Evolutionary conservation across 1,284 basidiomycete species (phyloP).

Genomic region (Ceratobasidium sp.): DNA sequence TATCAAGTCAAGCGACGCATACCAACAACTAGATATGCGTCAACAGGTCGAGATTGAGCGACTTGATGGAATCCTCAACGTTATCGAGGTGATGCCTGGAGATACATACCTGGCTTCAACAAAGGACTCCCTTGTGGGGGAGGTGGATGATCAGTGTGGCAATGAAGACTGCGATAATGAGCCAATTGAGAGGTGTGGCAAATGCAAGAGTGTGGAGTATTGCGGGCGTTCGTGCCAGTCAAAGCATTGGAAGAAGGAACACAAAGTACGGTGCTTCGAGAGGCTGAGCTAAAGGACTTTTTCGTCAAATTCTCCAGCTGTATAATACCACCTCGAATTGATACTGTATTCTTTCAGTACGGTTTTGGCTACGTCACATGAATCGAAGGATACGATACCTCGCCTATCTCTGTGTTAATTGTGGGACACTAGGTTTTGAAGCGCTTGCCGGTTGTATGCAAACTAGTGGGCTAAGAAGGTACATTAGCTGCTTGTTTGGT

Average conservation of each 20-base stretch:
- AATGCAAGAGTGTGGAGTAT: constrained; percentile 28
- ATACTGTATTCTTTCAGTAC: not conserved
- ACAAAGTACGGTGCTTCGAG: constrained; percentile 31
- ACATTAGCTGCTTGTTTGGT: too few relatives aligned
- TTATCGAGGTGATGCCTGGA: constrained; percentile 28
- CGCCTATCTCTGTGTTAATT: too few relatives aligned
- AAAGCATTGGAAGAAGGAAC: constrained; percentile 31
- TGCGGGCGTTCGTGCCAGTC: constrained; percentile 25
- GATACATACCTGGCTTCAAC: constrained; percentile 1
- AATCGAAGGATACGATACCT: too few relatives aligned
- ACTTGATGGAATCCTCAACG: constrained; percentile 19
- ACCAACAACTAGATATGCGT: not conserved
- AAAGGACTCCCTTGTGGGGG: not conserved
- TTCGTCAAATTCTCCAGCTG: not conserved
- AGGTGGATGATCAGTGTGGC: not conserved
- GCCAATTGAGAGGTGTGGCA: constrained; percentile 12
- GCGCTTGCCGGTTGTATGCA: too few relatives aligned
- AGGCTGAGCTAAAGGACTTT: not conserved
- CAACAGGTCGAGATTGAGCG: constrained; percentile 23
- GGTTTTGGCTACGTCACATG: too few relatives aligned
- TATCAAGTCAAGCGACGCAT: not conserved
- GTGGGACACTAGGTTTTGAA: too few relatives aligned
- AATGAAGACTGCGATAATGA: constrained; percentile 26
- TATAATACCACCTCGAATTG: not conserved
- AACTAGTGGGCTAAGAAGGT: too few relatives aligned